Conservation (phyloP, 2,329 filamentous ascomycete genomes). For the Fusarium kyushuense region DNA sequence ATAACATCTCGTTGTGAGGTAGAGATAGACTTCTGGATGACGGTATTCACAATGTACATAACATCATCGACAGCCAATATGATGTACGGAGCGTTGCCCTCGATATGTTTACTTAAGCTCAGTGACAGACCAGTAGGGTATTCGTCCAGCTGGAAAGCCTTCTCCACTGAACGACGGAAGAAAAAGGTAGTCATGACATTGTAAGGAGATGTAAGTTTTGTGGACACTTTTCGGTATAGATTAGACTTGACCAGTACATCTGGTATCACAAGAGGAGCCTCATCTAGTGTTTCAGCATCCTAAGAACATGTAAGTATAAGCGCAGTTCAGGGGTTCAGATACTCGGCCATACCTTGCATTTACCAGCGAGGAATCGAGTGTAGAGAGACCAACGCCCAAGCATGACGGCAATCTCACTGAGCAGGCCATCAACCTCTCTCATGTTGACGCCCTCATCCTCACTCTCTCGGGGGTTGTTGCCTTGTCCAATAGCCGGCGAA, state of each 20-base stretch:
- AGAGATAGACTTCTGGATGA: conserved; percentile 85
- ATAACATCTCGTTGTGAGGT: conserved; percentile 87
- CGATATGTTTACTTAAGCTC: conserved; percentile 76
- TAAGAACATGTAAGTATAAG: conserved; percentile 50
- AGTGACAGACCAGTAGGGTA: conserved; percentile 83
- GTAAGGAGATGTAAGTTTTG: conserved; percentile 82
- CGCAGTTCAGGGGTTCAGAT: not conserved
- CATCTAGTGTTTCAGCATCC: conserved; percentile 64
- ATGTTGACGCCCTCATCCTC: conserved; percentile 96
- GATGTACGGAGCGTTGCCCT: conserved; percentile 87
- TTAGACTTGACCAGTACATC: conserved; percentile 82
- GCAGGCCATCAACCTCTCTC: conserved; percentile 90
- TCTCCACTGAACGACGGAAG: conserved; percentile 95
- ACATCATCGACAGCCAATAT: conserved; percentile 97
- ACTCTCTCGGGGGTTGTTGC: conserved; percentile 68
- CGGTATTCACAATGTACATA: conserved; percentile 98
- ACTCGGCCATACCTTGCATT: conserved; percentile 75
- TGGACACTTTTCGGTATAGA: conserved; percentile 80
- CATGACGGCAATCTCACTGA: conserved; percentile 93
- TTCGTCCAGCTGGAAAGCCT: conserved; percentile 97
- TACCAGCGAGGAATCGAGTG: conserved; percentile 86
- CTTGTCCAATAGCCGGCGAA: conserved; percentile 76
- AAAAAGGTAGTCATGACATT: conserved; percentile 96
- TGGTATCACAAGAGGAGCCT: conserved; percentile 73
- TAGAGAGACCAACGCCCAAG: conserved; percentile 94